A percentile compares a stretch with the other conserved stretches of the same genome.
Conservation (phyloP, 129 eudicot genomes). For the Artemisia tridentata region DNA sequence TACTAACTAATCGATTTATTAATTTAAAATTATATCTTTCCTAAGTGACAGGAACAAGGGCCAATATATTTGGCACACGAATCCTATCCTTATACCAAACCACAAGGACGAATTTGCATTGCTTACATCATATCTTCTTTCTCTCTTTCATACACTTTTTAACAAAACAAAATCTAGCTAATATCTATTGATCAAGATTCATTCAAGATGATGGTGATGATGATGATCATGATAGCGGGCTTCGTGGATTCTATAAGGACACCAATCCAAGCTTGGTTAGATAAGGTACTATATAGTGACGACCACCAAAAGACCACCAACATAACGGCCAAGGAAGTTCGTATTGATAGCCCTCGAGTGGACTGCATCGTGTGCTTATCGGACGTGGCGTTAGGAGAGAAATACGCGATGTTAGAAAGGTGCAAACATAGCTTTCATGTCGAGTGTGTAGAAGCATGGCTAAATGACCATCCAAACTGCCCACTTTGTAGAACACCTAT, state of each 20-base stretch:
- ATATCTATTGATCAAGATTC: not conserved
- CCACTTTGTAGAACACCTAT: constrained; percentile 35
- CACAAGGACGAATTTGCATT: not conserved
- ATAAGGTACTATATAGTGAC: not conserved
- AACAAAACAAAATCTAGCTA: not conserved
- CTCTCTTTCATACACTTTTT: not conserved
- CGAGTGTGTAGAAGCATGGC: constrained; percentile 30
- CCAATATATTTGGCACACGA: constrained; percentile 14
- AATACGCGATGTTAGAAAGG: constrained; percentile 17
- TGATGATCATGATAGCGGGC: constrained; percentile 37
- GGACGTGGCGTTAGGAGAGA: constrained; percentile 16
- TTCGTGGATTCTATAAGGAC: constrained; percentile 27
- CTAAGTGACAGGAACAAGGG: not conserved
- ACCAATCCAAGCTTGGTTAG: constrained; percentile 26
- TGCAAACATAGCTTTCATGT: constrained; percentile 34
- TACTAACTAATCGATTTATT: not conserved
- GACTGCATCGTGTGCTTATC: constrained; percentile 33
- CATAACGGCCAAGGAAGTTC: not conserved
- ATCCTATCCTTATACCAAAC: not conserved
- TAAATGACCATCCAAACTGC: constrained; percentile 30
- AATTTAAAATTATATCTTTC: not conserved
- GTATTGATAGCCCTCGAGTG: not conserved
- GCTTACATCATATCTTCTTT: not conserved
- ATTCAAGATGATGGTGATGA: constrained; percentile 30
- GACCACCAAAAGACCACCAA: not conserved